Conservation (phyloP, 2,329 filamentous ascomycete genomes). For the Pseudogymnoascus sp. region DNA sequence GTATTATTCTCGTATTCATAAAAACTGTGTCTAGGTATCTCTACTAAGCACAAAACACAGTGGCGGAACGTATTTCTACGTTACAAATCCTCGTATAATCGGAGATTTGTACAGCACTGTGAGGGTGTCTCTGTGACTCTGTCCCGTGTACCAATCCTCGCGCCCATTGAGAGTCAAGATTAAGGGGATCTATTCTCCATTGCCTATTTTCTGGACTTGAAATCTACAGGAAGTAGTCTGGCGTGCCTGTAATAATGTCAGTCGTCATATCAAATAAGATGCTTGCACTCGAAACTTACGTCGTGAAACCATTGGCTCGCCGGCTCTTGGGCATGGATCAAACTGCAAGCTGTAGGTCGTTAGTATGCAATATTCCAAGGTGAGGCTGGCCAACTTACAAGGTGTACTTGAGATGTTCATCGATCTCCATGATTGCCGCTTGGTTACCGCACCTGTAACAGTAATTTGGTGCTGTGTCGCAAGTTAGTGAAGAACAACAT, state of each 20-base stretch:
- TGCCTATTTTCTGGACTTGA: conserved; percentile 7
- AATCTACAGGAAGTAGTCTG: conserved; percentile 93
- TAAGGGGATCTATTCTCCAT: conserved; percentile 1
- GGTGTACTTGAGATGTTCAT: conserved; percentile 98
- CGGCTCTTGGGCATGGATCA: conserved; percentile 92
- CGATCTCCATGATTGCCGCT: conserved; percentile 99
- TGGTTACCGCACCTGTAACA: conserved; percentile 99
- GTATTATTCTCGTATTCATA: conserved; percentile 11
- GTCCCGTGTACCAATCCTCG: not conserved
- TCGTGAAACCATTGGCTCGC: conserved; percentile 98
- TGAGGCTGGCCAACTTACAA: conserved; percentile 65
- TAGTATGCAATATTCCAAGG: conserved; percentile 19
- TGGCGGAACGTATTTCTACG: conserved; percentile 1
- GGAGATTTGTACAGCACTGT: not conserved
- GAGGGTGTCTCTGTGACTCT: not conserved
- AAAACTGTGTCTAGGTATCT: conserved; percentile 9
- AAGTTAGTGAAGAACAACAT: conserved; percentile 22
- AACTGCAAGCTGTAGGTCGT: conserved; percentile 78
- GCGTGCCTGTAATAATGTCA: conserved; percentile 53
- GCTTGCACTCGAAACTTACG: conserved; percentile 41
- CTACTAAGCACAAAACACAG: conserved; percentile 1
- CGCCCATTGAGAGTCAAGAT: conserved; percentile 1
- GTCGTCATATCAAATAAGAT: not conserved
- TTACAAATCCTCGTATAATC: conserved; percentile 3
- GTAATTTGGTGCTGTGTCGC: conserved; percentile 68